Evolutionary conservation across 73 alveolate species (phyloP), one percentile per base, ranked within the genome.

Genomic region (Paramecium bursaria): DNA sequence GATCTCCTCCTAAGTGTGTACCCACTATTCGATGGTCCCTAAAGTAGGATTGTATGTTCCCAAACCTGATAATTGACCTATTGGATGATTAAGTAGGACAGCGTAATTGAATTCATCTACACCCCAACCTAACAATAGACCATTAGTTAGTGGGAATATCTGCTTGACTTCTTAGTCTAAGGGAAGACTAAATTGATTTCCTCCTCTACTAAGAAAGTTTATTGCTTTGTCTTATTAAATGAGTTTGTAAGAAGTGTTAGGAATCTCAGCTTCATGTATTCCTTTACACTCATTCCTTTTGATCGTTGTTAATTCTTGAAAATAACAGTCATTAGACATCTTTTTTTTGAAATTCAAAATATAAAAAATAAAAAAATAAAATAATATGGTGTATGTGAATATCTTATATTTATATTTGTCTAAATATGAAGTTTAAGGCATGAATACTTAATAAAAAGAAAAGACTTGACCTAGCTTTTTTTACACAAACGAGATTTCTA

Each of bases 71-170:
- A 67, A 25, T 11, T 42, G 21, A 13, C 50, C 82, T 39, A 67
- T 21, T 14, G 82, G 82, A 19, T 67, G 82, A 67, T 67, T 67
- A 15, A 67, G 33, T 67, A 67, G 42, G 0, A 67, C 60, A 15
- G 60, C 33, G 46, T 67, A 67, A 67, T 67, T 67, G 27, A 67
- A 67, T 67, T 67, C 82, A 67, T 67, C 82, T 21, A 35, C 44
- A 15, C 82, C 82, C 82, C 82, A 67, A 33, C 82, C 82, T 35
- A 67, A 26, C 22, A 67, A 42, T 23, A 67, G 60, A 10, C 82
- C 82, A 19, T 67, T 57, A 19, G 82, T 7, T 9, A 67, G 50
- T 15, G 82, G 55, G 17, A 67, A 67, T 13, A 42, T 47, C 17
- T 31, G 21, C 13, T 31, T 67, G 14, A 67, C 19, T 67, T 67